A percentile compares a stretch with the other conserved stretches of the same genome.
Conservation (phyloP, 169 alveolate genomes). For the Eimeria praecox region DNA sequence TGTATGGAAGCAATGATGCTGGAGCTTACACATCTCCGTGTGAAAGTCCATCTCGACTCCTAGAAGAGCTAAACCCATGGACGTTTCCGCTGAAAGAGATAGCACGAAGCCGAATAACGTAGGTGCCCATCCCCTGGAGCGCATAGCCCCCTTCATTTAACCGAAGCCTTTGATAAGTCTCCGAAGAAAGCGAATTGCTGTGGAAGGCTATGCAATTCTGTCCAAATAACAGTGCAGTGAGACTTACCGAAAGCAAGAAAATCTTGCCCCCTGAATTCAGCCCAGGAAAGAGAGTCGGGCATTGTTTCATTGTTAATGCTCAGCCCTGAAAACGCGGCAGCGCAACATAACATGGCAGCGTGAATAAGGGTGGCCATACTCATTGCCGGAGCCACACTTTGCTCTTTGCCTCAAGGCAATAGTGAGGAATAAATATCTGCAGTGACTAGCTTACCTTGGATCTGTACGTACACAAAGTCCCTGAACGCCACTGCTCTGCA, state of each 20-base stretch:
- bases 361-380: neutral
- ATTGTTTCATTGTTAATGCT: neutral
- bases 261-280: constrained; percentile 63
- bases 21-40: constrained; percentile 36
- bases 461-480: constrained; percentile 50
- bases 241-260: constrained; percentile 56
- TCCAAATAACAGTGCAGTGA: neutral
- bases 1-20: neutral
- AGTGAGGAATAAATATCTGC: neutral
- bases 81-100: constrained; percentile 40
- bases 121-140: neutral
- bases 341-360: neutral
- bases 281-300: constrained; percentile 69
- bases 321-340: constrained; percentile 1
- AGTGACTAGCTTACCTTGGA: constrained; percentile 30
- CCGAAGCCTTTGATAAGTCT: neutral
- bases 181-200: neutral
- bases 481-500: constrained; percentile 68
- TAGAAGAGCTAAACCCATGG: constrained; percentile 14
- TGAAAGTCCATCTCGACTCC: constrained; percentile 64
- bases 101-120: neutral
- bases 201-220: neutral
- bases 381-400: neutral
- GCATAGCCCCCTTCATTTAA: neutral
- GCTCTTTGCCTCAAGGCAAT: neutral